Base-by-base conservation (phyloP, 2,329 filamentous ascomycete genomes). In the Nannizzia gypsea region DNA sequence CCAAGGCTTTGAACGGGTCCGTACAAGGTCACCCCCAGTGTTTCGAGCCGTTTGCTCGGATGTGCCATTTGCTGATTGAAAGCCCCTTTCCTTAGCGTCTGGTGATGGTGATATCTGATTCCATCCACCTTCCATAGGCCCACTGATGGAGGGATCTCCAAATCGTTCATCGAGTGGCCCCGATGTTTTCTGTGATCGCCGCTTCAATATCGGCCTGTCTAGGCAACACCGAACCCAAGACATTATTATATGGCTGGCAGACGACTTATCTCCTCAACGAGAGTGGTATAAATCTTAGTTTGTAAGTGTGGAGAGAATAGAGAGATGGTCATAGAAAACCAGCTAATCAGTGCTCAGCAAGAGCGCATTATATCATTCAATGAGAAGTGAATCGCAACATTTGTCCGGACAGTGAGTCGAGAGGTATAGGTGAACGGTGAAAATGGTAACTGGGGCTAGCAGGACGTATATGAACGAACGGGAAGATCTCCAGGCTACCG, bases 51-150 rank as follows among this genome's bases (percentile, higher is more conserved):
- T 17, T 34, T 44, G 55, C 22, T 57, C 38, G 3, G 38, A 42
- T n/a, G 11, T 36, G 15, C 13, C 15, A 44, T 24, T 22, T 34
- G 34, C 24, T 2, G 38, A 57, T 57, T 17, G 24, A 20, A 57
- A 57, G 13, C 38, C 38, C 3, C 2, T 44, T 20, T 40, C 31
- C 26, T 42, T 40, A 15, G 44, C 11, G 2, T 44, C 38, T 5
- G 54, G 11, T 31, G 42, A 42, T 28, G 56, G 31, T 36, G 64
- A 60, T 2, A 63, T 42, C 46, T 64, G 61, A 36, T 65, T 65
- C 64, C 64, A 65, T 24, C 62, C 62, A 42, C 64, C 64, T 36
- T 62, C 59, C 60, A 64, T 63, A n/a, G 64, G 64, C 9, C 62
- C 61, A 40, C 59, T 65, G 24, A 65, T 65, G 24, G 57, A 52